phyloP scores from a whole-genome alignment of 305 asterid species.

The Solanum hybrid region DNA sequence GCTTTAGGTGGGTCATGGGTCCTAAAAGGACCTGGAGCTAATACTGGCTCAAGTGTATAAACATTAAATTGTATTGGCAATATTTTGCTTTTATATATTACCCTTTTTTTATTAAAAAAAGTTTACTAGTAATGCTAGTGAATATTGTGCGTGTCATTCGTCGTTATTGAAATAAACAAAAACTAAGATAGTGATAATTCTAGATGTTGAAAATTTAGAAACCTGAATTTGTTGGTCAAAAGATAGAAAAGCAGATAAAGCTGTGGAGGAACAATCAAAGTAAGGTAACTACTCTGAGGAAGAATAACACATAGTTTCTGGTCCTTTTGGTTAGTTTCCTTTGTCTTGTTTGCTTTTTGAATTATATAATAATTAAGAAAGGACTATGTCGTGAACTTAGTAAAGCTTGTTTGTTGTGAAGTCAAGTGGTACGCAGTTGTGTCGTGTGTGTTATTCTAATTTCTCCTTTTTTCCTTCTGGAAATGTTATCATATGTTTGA shows the following conservation, averaged over 20 bases:
- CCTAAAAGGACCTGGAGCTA: neutral
- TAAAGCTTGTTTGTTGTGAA: neutral
- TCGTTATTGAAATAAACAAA: neutral
- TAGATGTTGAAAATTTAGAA: neutral
- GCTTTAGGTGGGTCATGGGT: neutral
- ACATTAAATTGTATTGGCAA: neutral
- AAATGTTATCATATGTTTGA: neutral
- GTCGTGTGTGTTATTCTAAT: neutral
- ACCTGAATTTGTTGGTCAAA: neutral
- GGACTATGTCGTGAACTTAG: neutral
- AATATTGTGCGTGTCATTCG: neutral
- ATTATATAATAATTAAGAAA: neutral
- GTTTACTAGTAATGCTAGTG: neutral
- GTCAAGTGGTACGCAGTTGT: neutral
- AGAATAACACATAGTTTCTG: neutral
- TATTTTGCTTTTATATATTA: neutral
- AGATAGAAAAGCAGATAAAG: neutral
- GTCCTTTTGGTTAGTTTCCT: neutral
- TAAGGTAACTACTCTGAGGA: neutral
- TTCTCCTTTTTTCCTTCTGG: neutral
- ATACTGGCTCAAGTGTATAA: neutral
- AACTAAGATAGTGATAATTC: neutral
- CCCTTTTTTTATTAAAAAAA: neutral
- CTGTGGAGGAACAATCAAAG: neutral
- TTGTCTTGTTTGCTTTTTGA: neutral